Conservation (phyloP, 2,329 filamentous ascomycete species). For the Arthrobotrys musiformis region DNA sequence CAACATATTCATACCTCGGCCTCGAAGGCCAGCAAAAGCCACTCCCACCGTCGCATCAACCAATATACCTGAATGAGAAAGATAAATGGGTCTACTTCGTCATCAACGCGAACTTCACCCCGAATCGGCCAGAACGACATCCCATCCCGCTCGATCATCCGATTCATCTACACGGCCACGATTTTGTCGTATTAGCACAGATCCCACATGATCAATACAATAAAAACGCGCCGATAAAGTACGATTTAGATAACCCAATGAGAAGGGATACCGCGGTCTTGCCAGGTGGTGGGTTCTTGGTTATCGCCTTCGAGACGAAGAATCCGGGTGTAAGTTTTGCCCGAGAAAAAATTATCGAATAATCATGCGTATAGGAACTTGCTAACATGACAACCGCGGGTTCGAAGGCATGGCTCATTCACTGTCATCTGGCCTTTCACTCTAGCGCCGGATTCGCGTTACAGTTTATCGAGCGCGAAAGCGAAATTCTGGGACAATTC, state of each 20-base stretch:
- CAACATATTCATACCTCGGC: constrained; percentile 42
- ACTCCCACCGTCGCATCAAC: constrained; percentile 62
- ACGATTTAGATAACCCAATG: constrained; percentile 65
- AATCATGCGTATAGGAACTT: not conserved
- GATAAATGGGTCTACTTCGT: constrained; percentile 61
- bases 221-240: constrained; percentile 1
- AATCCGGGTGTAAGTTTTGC: constrained; percentile 66
- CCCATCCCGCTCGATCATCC: constrained; percentile 62
- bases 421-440: constrained; percentile 67
- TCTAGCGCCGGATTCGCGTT: constrained; percentile 68
- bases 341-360: not conserved
- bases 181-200: constrained; percentile 64
- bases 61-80: constrained; percentile 71
- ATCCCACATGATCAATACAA: constrained; percentile 33
- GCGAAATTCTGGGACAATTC: constrained; percentile 19
- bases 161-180: constrained; percentile 68
- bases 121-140: constrained; percentile 1
- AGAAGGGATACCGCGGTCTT: constrained; percentile 69
- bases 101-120: constrained; percentile 59
- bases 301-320: constrained; percentile 67
- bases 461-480: constrained; percentile 65
- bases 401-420: constrained; percentile 58
- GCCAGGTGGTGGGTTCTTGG: constrained; percentile 64
- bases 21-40: constrained; percentile 16
- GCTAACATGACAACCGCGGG: not conserved